Evolutionary conservation across 495 filamentous ascomycete species (phyloP).

Genomic region (Talaromyces wortmannii): DNA sequence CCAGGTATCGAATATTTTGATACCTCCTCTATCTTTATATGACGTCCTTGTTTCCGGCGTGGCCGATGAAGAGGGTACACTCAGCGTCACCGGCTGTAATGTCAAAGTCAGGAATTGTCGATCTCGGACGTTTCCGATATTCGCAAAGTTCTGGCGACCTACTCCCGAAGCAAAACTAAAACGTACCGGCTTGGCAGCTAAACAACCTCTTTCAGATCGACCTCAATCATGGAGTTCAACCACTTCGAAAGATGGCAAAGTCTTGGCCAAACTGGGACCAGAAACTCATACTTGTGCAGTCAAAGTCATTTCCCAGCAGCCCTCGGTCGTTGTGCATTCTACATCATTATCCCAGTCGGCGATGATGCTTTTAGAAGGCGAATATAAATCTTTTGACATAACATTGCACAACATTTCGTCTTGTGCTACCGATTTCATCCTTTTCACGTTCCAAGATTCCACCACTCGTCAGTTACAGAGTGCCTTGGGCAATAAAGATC

Average conservation of each 20-base stretch:
- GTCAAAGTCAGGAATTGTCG: constrained; percentile 76
- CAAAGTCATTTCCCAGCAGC: constrained; percentile 72
- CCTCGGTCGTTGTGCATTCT: constrained; percentile 65
- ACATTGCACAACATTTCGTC: constrained; percentile 75
- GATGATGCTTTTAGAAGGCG: constrained; percentile 86
- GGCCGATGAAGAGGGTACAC: constrained; percentile 54
- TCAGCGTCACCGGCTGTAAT: constrained; percentile 71
- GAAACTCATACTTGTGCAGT: constrained; percentile 35
- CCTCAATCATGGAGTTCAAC: constrained; percentile 50
- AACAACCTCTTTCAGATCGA: constrained; percentile 45
- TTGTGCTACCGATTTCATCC: constrained; percentile 71
- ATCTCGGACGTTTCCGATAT: constrained; percentile 77
- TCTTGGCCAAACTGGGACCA: constrained; percentile 25
- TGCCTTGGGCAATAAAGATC: constrained; percentile 66
- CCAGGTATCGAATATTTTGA: constrained; percentile 52
- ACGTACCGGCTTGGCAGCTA: constrained; percentile 56
- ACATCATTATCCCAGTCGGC: constrained; percentile 78
- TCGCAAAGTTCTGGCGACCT: constrained; percentile 67
- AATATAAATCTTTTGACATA: constrained; percentile 67
- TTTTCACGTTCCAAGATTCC: constrained; percentile 87
- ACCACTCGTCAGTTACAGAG: constrained; percentile 69
- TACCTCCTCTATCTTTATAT: constrained; percentile 76
- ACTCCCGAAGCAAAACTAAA: constrained; percentile 69
- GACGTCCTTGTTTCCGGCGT: constrained; percentile 65
- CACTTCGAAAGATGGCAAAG: constrained; percentile 33